Conservation (phyloP, 2,329 filamentous ascomycete genomes). For the Orbilia quercus region DNA sequence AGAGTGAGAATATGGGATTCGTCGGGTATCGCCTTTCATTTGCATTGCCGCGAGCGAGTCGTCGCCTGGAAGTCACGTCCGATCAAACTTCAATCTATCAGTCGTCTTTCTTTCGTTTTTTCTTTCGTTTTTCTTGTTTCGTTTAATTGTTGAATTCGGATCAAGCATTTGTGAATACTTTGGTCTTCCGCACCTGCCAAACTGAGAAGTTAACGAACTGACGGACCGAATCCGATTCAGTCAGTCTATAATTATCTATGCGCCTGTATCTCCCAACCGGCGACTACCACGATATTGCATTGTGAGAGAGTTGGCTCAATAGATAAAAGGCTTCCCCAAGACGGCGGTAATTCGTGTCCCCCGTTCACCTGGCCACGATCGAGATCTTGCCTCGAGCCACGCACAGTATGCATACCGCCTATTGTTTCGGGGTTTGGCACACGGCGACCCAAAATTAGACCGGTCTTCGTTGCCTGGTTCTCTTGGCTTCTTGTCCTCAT, state of each 20-base stretch:
- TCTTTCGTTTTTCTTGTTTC: too few relatives aligned
- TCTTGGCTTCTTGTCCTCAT: background rate
- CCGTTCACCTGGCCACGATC: slow-evolving; percentile 20
- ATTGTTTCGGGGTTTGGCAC: slow-evolving; percentile 3
- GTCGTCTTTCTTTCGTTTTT: too few relatives aligned
- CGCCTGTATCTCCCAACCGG: too few relatives aligned
- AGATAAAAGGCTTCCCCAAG: background rate
- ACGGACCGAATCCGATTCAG: background rate
- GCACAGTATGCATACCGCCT: slow-evolving; percentile 37
- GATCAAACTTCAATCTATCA: too few relatives aligned
- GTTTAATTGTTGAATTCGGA: too few relatives aligned
- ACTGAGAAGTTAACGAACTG: background rate
- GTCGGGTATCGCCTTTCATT: slow-evolving; percentile 31
- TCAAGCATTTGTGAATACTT: background rate
- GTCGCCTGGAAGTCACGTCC: too few relatives aligned
- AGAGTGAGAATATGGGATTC: background rate
- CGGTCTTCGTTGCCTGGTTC: slow-evolving; percentile 1
- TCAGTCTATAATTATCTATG: too few relatives aligned
- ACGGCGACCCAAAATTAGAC: slow-evolving; percentile 23
- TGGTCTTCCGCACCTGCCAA: background rate
- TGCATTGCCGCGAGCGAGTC: background rate
- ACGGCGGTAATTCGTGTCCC: too few relatives aligned
- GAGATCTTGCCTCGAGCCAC: slow-evolving; percentile 45
- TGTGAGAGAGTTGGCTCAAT: background rate
- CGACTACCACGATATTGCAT: too few relatives aligned